phyloP scores from a whole-genome alignment of 2,329 filamentous ascomycete species.

The Paracoccidioides brasiliensis region DNA sequence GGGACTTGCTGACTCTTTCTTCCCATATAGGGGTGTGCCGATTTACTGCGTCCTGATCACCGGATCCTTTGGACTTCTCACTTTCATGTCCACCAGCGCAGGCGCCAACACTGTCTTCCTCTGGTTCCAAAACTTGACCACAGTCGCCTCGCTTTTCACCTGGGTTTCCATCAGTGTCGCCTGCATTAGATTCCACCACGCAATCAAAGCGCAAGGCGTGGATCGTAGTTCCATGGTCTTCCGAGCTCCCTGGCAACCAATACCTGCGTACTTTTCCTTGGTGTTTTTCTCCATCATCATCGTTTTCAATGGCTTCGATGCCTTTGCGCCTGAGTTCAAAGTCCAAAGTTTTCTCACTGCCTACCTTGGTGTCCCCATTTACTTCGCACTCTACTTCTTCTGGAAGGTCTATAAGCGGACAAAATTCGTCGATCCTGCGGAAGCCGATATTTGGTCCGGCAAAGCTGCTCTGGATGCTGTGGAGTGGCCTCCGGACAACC shows the following conservation, averaged over 20 bases:
- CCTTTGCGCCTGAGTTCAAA: slow-evolving; percentile 21
- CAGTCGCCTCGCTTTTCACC: slow-evolving; percentile 33
- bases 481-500: slow-evolving; percentile 12
- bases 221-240: slow-evolving; percentile 26
- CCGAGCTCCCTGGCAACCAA: slow-evolving; percentile 36
- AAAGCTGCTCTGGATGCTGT: slow-evolving; percentile 17
- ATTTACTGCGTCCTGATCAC: slow-evolving; percentile 31
- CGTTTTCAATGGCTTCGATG: slow-evolving; percentile 49
- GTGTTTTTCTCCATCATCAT: slow-evolving; percentile 49
- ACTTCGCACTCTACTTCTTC: slow-evolving; percentile 24
- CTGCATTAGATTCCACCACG: slow-evolving; percentile 35
- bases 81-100: slow-evolving; percentile 32
- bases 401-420: slow-evolving; percentile 18
- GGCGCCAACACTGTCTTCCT: slow-evolving; percentile 30
- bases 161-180: slow-evolving; percentile 35
- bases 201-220: slow-evolving; percentile 28
- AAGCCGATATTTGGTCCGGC: slow-evolving; percentile 16
- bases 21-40: slow-evolving; percentile 28
- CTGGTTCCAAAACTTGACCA: slow-evolving; percentile 35
- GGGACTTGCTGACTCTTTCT: background rate
- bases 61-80: slow-evolving; percentile 30
- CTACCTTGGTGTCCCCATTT: slow-evolving; percentile 32
- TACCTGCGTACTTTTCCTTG: slow-evolving; percentile 49
- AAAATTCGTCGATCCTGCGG: slow-evolving; percentile 8
- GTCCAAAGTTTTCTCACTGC: slow-evolving; percentile 35